Evolutionary conservation across 495 filamentous ascomycete genomes (phyloP), one percentile per base, ranked within the genome.

Genomic region (Xylaria grammica): DNA sequence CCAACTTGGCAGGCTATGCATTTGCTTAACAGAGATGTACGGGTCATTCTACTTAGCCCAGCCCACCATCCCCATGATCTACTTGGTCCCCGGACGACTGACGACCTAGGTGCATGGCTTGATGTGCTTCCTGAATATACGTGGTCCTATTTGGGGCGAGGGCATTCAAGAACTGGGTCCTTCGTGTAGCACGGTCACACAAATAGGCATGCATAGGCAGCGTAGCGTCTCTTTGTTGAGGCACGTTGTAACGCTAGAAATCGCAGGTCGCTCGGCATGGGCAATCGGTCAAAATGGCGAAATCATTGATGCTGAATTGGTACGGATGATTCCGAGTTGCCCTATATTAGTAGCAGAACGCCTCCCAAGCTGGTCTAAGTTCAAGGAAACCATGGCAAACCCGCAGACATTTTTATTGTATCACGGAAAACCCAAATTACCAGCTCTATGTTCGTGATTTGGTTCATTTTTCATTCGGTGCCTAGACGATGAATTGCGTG

Each of bases 381-480:
- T n/a, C 57, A 60, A 50, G 13, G 20, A 34, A 50, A 53, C 26
- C 40, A 48, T 24, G 27, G 30, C 34, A 62, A 51, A 45, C 48
- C 34, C 32, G 48, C n/a, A 36, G 59, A 34, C 24, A 30, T 51
- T n/a, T 19, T 51, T 50, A 30, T 59, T 42, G 32, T 24, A 60
- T 65, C 49, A 60, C 36, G 29, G 50, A 5, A 65, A 58, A 46
- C 53, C 49, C 46, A 36, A 52, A 54, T 27, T 53, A 29, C 54
- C 67, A 45, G 32, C 61, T 60, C 53, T 66, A 51, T 68, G 64
- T 73, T 73, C 62, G 54, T 65, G 54, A 65, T 65, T 65, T 65
- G 62, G 62, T 65, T 65, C 62, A 58, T 73, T 71, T 69, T 69
- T 73, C 71, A 73, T 73, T 73, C 68, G 62, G 66, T 71, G 68